These are phyloP conservation scores for Haberlea rhodopensis DNA, from an alignment of 257 asterid species.

Conservation along the genomic window DNA sequence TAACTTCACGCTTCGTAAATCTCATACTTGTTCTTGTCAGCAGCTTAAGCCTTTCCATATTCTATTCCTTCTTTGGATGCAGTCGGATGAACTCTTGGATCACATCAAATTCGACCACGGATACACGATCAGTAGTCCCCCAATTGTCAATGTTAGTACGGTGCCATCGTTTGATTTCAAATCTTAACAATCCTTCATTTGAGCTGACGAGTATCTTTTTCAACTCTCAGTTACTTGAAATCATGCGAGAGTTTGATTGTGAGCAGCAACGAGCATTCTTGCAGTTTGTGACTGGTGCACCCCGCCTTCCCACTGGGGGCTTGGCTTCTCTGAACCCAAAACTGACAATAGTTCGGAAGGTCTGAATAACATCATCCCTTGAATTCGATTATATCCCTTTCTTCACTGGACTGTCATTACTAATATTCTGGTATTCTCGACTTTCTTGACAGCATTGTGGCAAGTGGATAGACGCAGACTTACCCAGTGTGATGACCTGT, in stretches of 20 bases:
- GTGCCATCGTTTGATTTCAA: slow-evolving; percentile 12
- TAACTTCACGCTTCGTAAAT: slow-evolving; percentile 2
- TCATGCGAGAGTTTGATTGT: slow-evolving; percentile 69
- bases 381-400: neutral
- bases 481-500: slow-evolving; percentile 98
- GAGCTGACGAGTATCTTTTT: slow-evolving; percentile 8
- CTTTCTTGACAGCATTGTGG: slow-evolving; percentile 62
- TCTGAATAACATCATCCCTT: slow-evolving; percentile 20
- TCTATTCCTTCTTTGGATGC: slow-evolving; percentile 27
- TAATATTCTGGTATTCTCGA: neutral
- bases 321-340: slow-evolving; percentile 91
- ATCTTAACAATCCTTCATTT: neutral
- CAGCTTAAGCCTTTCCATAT: slow-evolving; percentile 11
- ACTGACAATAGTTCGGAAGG: slow-evolving; percentile 93
- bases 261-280: slow-evolving; percentile 83
- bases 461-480: slow-evolving; percentile 55
- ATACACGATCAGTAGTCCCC: slow-evolving; percentile 85
- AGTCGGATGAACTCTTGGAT: slow-evolving; percentile 77
- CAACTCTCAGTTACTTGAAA: slow-evolving; percentile 62
- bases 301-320: slow-evolving; percentile 92
- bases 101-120: slow-evolving; percentile 97
- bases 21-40: slow-evolving; percentile 13
- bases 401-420: neutral
- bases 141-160: slow-evolving; percentile 58
- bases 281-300: slow-evolving; percentile 97